Evolutionary conservation across 2,329 filamentous ascomycete species (phyloP).

Genomic region (Ascochyta clinopodiicola): DNA sequence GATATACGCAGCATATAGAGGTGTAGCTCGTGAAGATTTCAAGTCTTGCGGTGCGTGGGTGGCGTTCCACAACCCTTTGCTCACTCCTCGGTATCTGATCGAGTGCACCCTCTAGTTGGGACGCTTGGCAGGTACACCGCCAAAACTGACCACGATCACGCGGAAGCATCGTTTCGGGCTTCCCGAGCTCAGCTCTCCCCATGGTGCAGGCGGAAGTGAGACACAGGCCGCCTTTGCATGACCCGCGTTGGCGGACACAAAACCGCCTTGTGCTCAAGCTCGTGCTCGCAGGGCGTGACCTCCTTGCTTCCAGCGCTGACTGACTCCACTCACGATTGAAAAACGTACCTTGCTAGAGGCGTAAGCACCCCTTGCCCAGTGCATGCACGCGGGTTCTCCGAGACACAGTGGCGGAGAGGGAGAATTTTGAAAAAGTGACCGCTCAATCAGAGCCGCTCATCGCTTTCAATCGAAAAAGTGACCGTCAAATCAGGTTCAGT

Average conservation of each 20-base stretch:
- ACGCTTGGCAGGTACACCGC: constrained; percentile 15
- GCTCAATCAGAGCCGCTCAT: constrained; percentile 10
- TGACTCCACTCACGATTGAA: neutral
- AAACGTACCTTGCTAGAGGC: neutral
- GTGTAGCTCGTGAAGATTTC: no score
- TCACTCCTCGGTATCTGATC: no score
- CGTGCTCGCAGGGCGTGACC: neutral
- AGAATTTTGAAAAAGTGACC: constrained; percentile 4
- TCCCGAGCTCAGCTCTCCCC: neutral
- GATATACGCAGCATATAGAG: no score
- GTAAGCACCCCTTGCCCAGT: constrained; percentile 2
- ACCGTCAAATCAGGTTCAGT: constrained; percentile 11
- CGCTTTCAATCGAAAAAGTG: constrained; percentile 3
- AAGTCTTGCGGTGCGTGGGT: no score
- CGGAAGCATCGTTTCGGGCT: constrained; percentile 9
- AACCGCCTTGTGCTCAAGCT: constrained; percentile 6
- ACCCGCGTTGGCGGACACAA: neutral
- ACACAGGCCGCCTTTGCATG: neutral
- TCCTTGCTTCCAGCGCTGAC: constrained; percentile 1
- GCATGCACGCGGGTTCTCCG: neutral
- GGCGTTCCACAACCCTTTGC: no score
- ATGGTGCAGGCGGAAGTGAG: neutral
- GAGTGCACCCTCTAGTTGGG: no score
- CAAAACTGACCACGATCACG: neutral
- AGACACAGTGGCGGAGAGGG: neutral